These are phyloP conservation scores for Pseudoneurospora amorphoporcata DNA, from an alignment of 495 filamentous ascomycete genomes.

Conservation along the genomic window DNA sequence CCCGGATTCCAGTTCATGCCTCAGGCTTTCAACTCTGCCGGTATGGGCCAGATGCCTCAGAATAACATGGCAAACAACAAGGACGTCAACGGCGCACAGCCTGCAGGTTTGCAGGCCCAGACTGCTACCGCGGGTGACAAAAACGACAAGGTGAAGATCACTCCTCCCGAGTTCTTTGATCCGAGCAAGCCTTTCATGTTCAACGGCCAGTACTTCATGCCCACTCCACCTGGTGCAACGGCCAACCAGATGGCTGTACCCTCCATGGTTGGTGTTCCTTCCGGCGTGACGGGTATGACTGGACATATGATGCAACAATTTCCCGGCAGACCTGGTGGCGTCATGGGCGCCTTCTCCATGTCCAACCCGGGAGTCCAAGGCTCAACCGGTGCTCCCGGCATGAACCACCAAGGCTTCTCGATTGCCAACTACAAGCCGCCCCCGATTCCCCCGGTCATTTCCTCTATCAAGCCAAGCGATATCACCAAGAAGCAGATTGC, in stretches of 20 bases:
- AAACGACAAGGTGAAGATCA: slow-evolving; percentile 29
- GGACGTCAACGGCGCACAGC: slow-evolving; percentile 12
- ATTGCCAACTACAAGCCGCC: slow-evolving; percentile 17
- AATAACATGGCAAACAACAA: slow-evolving; percentile 10
- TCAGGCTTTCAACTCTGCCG: slow-evolving; percentile 2
- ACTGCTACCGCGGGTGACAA: slow-evolving; percentile 22
- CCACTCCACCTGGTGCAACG: slow-evolving; percentile 16
- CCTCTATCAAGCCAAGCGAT: slow-evolving; percentile 37
- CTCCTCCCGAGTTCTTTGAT: slow-evolving; percentile 36
- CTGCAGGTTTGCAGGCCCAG: slow-evolving; percentile 14
- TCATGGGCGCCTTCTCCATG: slow-evolving; percentile 6
- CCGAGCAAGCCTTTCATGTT: slow-evolving; percentile 33
- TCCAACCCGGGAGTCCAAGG: slow-evolving; percentile 1
- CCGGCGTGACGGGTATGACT: slow-evolving; percentile 4
- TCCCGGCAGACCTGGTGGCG: slow-evolving; percentile 7
- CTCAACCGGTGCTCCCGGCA: background rate
- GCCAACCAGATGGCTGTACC: slow-evolving; percentile 13
- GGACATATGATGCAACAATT: slow-evolving; percentile 15
- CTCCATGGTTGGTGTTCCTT: slow-evolving; percentile 14
- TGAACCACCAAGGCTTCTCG: slow-evolving; percentile 6
- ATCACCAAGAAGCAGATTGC: slow-evolving; percentile 39
- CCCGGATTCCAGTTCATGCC: slow-evolving; percentile 14
- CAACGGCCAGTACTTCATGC: slow-evolving; percentile 41
- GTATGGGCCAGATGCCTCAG: slow-evolving; percentile 2
- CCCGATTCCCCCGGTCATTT: slow-evolving; percentile 22